A percentile compares a stretch with the other conserved stretches of the same genome.
Evolutionary conservation across 306 rosid genomes (phyloP).

Genomic region (Chamaecrista fasciculata): DNA sequence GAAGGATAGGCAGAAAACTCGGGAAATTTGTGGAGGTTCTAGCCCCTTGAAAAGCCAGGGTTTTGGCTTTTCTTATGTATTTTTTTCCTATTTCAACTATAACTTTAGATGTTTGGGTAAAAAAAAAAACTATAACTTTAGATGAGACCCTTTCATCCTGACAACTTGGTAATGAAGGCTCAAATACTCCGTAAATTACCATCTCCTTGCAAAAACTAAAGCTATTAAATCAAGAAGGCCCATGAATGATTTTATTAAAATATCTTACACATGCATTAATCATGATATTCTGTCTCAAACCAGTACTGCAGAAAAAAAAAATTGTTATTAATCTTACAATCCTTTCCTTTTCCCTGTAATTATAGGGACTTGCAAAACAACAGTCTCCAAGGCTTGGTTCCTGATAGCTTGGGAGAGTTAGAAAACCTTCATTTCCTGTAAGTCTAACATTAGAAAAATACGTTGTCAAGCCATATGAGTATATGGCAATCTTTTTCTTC

Average conservation of each 20-base stretch:
- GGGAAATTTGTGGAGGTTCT: too few relatives aligned
- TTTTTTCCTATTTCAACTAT: too few relatives aligned
- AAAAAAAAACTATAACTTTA: too few relatives aligned
- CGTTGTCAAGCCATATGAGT: background rate
- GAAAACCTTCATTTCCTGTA: constrained; percentile 79
- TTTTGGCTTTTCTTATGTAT: too few relatives aligned
- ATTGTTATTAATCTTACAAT: constrained; percentile 19
- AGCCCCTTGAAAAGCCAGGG: too few relatives aligned
- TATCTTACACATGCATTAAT: background rate
- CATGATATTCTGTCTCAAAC: background rate
- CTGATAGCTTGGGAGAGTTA: constrained; percentile 84
- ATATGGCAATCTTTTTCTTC: background rate
- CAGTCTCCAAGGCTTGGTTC: constrained; percentile 64
- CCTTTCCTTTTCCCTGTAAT: background rate
- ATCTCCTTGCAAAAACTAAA: background rate
- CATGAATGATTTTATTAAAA: background rate
- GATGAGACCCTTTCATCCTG: background rate
- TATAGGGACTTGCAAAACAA: constrained; percentile 85
- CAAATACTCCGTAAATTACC: background rate
- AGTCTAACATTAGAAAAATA: constrained; percentile 28
- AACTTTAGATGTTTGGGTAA: too few relatives aligned
- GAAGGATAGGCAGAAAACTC: too few relatives aligned
- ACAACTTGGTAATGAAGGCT: background rate
- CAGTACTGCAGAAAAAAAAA: background rate
- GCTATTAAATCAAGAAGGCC: background rate